Evolutionary conservation across 2,329 filamentous ascomycete genomes (phyloP), one percentile per base, ranked within the genome.

Genomic region (Colletotrichum truncatum): DNA sequence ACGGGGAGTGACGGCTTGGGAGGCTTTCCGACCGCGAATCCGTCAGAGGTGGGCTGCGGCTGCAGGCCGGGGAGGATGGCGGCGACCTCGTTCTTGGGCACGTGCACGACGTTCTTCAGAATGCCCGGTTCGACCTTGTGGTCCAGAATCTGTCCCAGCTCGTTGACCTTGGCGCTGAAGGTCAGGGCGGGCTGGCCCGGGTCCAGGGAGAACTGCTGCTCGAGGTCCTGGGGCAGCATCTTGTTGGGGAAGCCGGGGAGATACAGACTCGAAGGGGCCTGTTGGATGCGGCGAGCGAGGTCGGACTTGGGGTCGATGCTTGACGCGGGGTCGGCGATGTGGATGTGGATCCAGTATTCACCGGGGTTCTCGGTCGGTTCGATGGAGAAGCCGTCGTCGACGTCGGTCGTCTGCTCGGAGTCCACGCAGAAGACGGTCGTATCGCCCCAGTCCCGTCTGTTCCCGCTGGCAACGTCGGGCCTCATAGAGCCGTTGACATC

Each of bases 341-440:
- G 93, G 30, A 93, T 78, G 72, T 94, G 92, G 28, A 95, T 81
- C 93, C 93, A 96, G 71, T 87, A 88, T 69, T 91, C 83, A 53
- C 82, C 74, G 18, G 82, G 67, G 16, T 76, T 79, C 4, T 81
- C 77, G 1, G 89, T 85, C 46, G 77, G 75, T 72, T 93, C 89
- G 7, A 96, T 73, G 1, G 92, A 95, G 8, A 97, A 78, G 1
- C 90, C 93, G 73, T 97, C 93, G 70, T 97, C 93, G 63, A 96
- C 91, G 70, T 95, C 89, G 26, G 85, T 80, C 0, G 93, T 91
- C 34, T 77, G 78, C 18, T 83, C 81, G 26, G 86, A 84, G 72
- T 97, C 93, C 65, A 97, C 92, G 69, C 91, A 93, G 73, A 89
- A 94, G 2, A 92, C 85, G 0, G 84, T 85, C 21, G 87, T 73